These are phyloP conservation scores for Penicilliopsis zonata DNA, from an alignment of 495 filamentous ascomycete genomes.

Conservation along the genomic window DNA sequence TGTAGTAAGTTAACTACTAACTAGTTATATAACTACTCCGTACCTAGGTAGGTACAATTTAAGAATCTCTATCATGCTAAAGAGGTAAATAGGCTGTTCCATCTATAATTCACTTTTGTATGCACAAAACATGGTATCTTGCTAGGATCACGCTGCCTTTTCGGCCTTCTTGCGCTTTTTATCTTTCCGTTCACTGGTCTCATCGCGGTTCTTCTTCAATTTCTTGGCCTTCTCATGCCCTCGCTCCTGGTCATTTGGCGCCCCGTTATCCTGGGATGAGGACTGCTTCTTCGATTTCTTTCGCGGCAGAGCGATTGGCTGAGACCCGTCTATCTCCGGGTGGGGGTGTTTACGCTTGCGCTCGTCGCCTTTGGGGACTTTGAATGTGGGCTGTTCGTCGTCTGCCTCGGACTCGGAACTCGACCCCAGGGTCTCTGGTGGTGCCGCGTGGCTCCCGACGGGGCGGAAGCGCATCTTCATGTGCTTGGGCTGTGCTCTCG, in stretches of 20 bases:
- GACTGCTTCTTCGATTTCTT: conserved; percentile 35
- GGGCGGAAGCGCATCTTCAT: conserved; percentile 50
- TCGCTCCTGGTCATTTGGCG: conserved; percentile 5
- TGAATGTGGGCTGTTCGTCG: conserved; percentile 25
- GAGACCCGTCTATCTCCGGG: conserved; percentile 22
- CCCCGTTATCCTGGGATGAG: conserved; percentile 10
- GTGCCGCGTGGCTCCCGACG: conserved; percentile 32
- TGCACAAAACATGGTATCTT: no score
- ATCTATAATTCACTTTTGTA: no score
- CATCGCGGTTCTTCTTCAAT: conserved; percentile 21
- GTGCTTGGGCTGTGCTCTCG: conserved; percentile 42
- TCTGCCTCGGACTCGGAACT: conserved; percentile 38
- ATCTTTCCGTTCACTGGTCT: conserved; percentile 16
- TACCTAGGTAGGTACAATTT: no score
- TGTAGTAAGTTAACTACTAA: no score
- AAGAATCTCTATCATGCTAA: no score
- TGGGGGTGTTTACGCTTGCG: conserved; percentile 30
- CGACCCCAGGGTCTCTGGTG: conserved; percentile 35
- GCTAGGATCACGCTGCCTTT: conserved; percentile 11
- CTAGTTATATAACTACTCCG: no score
- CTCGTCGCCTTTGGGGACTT: conserved; percentile 21
- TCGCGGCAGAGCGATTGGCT: conserved; percentile 14
- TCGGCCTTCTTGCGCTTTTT: conserved; percentile 34
- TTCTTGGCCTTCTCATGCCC: conserved; percentile 27
- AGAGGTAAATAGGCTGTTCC: no score